Base-by-base conservation (phyloP, 163 green algal genomes). In the Volvox carteri region DNA sequence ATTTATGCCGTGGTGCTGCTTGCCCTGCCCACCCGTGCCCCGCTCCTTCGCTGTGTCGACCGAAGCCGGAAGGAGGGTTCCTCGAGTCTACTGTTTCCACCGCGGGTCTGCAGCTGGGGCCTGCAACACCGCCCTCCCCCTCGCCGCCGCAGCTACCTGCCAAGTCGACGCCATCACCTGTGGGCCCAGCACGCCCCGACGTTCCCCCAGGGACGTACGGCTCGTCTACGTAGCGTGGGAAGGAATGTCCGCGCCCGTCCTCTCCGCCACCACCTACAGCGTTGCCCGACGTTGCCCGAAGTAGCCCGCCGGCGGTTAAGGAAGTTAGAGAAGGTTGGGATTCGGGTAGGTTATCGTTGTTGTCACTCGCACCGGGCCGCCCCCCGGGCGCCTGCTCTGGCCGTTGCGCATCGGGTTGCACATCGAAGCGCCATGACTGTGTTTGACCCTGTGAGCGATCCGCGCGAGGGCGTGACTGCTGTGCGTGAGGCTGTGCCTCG, bases 381-480 rank as follows among this genome's bases (percentile, higher is more conserved):
- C 25, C 35, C 33, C n/a, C 67, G 6, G 67, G 9, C 12, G 30
- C 39, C 18, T 58, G 70, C 14, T 78, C 70, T 21, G 33, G 19
- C 35, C 70, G 70, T 23, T 54, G 70, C 23, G 39, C 37, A 1
- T 56, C 70, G 1, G 37, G 42, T 3, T 80, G 73, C 25, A 80
- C 42, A 25, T 80, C 73, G 73, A 80, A 80, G 73, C 73, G 73
- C 73, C 42, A 80, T 23, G 73, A 80, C 25, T 62, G 73, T 6
- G 73, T 44, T 6, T 56, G 70, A 6, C 28, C 70, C 6, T 54
- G 70, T 39, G 70, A 7, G 37, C 70, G 41, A 37, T 78, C 70
- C 39, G 5, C 18, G 39, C 70, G 70, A 33, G 19, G 21, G 39
- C 70, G 70, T 4, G 70, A 37, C 39, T 52, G 70, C 1, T 75